Evolutionary conservation across 805 yeast species (phyloP).

Genomic region (Lipomyces sp.): DNA sequence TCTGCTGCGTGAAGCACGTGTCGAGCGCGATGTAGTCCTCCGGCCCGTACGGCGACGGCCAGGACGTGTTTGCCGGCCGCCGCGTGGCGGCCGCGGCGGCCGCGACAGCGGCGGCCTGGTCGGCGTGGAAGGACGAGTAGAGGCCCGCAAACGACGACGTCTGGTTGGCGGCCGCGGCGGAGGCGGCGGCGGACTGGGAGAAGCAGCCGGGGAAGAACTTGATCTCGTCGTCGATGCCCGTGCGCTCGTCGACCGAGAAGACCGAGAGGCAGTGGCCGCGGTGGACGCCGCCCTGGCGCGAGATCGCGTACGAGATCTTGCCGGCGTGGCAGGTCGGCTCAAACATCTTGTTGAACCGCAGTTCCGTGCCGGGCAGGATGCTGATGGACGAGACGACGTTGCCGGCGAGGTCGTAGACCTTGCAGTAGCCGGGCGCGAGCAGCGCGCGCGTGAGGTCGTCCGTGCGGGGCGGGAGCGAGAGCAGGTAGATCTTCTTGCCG

Average conservation of each 20-base stretch:
- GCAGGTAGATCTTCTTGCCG: conserved; percentile 24
- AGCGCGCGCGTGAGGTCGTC: conserved; percentile 14
- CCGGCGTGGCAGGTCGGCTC: conserved; percentile 19
- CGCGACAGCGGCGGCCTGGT: background rate
- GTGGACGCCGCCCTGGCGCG: conserved; percentile 23
- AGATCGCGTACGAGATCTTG: conserved; percentile 22
- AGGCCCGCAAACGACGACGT: background rate
- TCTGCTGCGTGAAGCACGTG: conserved; percentile 14
- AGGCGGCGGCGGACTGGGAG: background rate
- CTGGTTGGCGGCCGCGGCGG: background rate
- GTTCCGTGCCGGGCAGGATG: conserved; percentile 28
- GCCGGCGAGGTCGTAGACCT: conserved; percentile 22
- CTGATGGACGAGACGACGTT: conserved; percentile 26
- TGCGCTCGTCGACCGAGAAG: conserved; percentile 21
- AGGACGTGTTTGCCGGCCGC: too few species aligned
- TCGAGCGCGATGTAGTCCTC: conserved; percentile 23
- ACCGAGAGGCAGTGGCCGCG: conserved; percentile 24
- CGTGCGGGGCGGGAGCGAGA: conserved; percentile 23
- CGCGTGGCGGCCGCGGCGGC: background rate
- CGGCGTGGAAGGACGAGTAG: background rate
- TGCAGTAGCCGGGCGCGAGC: conserved; percentile 27
- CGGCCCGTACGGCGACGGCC: background rate
- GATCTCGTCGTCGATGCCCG: conserved; percentile 20
- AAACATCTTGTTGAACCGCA: conserved; percentile 17
- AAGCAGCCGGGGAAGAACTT: conserved; percentile 20